A percentile compares a stretch with the other conserved stretches of the same genome.
phyloP scores from a whole-genome alignment of 163 green algal species.

The Chlorella variabilis region DNA sequence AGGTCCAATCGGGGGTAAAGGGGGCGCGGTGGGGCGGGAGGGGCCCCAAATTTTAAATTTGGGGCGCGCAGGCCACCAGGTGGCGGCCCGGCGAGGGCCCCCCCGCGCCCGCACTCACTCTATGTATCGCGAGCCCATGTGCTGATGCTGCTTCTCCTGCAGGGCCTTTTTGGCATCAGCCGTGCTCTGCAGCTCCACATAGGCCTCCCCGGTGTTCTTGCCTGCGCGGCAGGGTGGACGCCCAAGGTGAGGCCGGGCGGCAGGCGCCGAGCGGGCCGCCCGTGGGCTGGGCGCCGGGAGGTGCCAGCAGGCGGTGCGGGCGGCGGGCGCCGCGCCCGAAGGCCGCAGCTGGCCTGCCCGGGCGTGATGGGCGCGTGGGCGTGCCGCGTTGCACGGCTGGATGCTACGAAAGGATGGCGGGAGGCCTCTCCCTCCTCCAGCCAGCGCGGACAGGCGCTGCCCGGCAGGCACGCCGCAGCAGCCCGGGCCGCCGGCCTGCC shows the following conservation, averaged over 20 bases:
- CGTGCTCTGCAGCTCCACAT: conserved; percentile 64
- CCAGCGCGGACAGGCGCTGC: too few relatives aligned
- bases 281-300: too few relatives aligned
- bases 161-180: conserved; percentile 56
- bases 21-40: not conserved
- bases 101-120: conserved; percentile 65
- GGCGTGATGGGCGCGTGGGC: not conserved
- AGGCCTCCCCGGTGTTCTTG: conserved; percentile 78
- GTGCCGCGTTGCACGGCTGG: too few relatives aligned
- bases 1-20: not conserved
- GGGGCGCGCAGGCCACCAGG: not conserved
- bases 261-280: too few relatives aligned
- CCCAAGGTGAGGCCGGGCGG: too few relatives aligned
- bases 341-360: not conserved
- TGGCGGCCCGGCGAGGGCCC: not conserved
- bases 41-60: not conserved
- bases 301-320: too few relatives aligned
- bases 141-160: conserved; percentile 63
- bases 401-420: too few relatives aligned
- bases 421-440: too few relatives aligned
- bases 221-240: conserved; percentile 48
- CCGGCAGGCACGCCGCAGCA: too few relatives aligned
- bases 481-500: too few relatives aligned
- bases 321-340: not conserved
- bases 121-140: conserved; percentile 81